Base-by-base conservation (phyloP, 23 red algal species). In the Gracilaria caudata region DNA sequence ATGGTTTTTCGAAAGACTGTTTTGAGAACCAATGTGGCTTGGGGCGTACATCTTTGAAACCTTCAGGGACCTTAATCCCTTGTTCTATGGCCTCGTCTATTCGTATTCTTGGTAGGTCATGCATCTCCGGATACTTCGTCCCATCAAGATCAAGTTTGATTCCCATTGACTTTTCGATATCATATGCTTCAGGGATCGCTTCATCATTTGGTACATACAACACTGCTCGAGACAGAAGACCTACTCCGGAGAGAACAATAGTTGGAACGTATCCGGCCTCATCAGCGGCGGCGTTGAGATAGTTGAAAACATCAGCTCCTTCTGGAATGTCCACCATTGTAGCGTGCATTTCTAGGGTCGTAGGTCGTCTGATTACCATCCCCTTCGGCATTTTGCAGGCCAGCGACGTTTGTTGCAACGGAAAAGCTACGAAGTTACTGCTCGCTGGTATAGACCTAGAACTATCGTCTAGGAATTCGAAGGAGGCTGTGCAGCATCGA, bases 151-250 rank as follows among this genome's bases (percentile, higher is more conserved):
- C 70, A 47, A 49, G 70, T 51, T 58, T 80, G 19, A 80, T 11
- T 3, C 51, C 51, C 4, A 80, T 19, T 23, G 45, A 26, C 61
- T 80, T 61, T 33, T 80, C 77, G 12, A 63, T 43, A 63, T 80
- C 77, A 5, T 16, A 8, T 41, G 47, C 56, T 63, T 80, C 77
- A 40, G 77, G 77, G 45, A 80, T 58, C 6, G 77, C 77, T 40
- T 80, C 77, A 33, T 80, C 77, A 26, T 80, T 80, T 29, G 77
- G 47, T n/a, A 80, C 77, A 44, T 80, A 60, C 24, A 80, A 30
- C 21, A 80, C 77, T 57, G 77, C 77, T 80, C 47, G 40, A 20
- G 77, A 80, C 36, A 80, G 34, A 20, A 80, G 32, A 80, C 77
- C 77, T 43, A 80, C 37, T 36, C 77, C 77, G 20, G 77, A 80